Percentiles rank a stretch among this genome's conserved stretches.
Evolutionary conservation across 805 yeast genomes (phyloP).

Genomic region (Ogataea saltuana): DNA sequence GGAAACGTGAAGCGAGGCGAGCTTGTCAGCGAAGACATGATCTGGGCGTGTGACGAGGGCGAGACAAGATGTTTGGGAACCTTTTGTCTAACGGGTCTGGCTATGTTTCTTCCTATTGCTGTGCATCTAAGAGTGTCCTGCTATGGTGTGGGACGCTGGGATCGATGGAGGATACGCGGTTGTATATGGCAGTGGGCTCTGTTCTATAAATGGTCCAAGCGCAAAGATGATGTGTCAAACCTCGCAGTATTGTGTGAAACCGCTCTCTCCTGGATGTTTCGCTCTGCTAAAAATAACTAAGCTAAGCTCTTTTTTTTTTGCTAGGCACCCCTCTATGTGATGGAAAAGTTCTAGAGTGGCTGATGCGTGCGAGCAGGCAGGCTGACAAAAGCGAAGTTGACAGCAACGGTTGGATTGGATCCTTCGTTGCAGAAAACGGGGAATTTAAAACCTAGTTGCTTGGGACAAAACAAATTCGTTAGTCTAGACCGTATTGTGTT

Average conservation of each 20-base stretch:
- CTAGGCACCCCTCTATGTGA: not conserved
- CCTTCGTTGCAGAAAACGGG: no score
- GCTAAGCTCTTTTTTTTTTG: not conserved
- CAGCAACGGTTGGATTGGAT: constrained; percentile 5
- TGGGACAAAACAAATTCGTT: not conserved
- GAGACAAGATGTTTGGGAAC: no score
- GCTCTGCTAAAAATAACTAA: constrained; percentile 7
- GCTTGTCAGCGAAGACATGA: constrained; percentile 20
- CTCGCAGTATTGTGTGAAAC: not conserved
- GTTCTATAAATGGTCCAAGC: constrained; percentile 3
- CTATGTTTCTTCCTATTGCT: not conserved
- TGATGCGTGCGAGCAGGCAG: no score
- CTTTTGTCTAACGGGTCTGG: no score
- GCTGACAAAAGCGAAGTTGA: no score
- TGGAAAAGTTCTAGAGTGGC: constrained; percentile 3
- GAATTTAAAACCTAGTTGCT: not conserved
- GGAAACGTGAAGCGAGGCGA: constrained; percentile 18
- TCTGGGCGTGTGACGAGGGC: not conserved
- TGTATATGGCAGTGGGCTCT: no score
- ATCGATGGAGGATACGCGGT: no score
- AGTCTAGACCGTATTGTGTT: constrained; percentile 3
- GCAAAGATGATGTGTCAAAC: constrained; percentile 1
- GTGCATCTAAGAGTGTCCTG: not conserved
- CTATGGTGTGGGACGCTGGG: not conserved
- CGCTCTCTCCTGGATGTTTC: not conserved